Conservation (phyloP, 2,329 filamentous ascomycete species). For the Coleophoma cylindrospora region DNA sequence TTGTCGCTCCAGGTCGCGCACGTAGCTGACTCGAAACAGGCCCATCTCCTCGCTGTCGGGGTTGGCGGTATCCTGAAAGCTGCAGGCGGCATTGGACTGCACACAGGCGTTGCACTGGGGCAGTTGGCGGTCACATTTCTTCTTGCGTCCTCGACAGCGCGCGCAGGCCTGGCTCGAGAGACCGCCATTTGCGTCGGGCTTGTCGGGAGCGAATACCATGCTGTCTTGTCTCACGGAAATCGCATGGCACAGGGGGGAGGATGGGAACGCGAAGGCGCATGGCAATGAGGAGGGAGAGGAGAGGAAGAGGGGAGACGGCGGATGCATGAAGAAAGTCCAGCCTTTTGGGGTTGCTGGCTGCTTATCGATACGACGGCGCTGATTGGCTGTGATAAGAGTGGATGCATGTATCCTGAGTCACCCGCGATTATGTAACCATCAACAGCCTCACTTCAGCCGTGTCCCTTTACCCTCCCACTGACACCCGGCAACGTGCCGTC, state of each 20-base stretch:
- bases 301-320: too few relatives aligned
- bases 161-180: neutral
- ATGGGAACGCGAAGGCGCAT: too few relatives aligned
- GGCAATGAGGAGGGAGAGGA: too few relatives aligned
- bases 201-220: neutral
- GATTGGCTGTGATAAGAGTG: too few relatives aligned
- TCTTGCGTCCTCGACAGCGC: constrained; percentile 27
- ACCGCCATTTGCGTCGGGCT: neutral
- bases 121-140: constrained; percentile 34
- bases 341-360: too few relatives aligned
- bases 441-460: neutral
- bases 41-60: constrained; percentile 30
- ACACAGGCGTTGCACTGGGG: constrained; percentile 34
- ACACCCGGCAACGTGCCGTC: too few relatives aligned
- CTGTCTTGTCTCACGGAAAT: neutral
- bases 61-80: constrained; percentile 28
- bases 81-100: constrained; percentile 31
- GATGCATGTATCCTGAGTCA: too few relatives aligned
- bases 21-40: constrained; percentile 34
- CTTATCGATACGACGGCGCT: too few relatives aligned
- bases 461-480: too few relatives aligned
- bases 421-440: neutral
- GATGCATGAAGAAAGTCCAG: too few relatives aligned
- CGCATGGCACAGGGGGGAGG: too few relatives aligned
- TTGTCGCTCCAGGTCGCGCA: constrained; percentile 27